These are phyloP conservation scores for Colletotrichum phormii DNA, from an alignment of 2,329 filamentous ascomycete genomes.

Conservation along the genomic window DNA sequence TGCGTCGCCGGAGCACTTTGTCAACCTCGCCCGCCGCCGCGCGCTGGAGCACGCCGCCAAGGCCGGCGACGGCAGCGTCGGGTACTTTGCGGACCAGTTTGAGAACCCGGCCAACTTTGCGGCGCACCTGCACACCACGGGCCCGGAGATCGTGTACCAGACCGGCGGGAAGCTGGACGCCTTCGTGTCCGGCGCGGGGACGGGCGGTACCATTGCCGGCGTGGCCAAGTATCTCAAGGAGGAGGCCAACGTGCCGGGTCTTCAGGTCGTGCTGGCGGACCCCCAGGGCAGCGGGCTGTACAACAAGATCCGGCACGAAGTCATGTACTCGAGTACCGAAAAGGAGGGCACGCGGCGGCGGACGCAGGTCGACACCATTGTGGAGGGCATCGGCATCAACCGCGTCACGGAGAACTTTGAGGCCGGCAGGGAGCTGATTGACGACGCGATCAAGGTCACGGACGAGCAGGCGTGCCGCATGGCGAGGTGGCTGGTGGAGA, in stretches of 20 bases:
- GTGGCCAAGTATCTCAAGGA: constrained; percentile 87
- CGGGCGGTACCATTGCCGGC: constrained; percentile 92
- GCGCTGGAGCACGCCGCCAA: constrained; percentile 78
- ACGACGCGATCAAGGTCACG: constrained; percentile 89
- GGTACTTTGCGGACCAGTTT: constrained; percentile 97
- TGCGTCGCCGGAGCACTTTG: constrained; percentile 92
- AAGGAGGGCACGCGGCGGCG: constrained; percentile 89
- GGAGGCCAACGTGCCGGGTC: constrained; percentile 62
- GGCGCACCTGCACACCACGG: constrained; percentile 85
- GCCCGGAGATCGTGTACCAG: constrained; percentile 89
- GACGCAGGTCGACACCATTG: constrained; percentile 93
- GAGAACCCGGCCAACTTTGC: constrained; percentile 90
- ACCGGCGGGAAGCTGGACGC: constrained; percentile 81
- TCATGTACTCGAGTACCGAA: constrained; percentile 94
- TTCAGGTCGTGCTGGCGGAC: constrained; percentile 87
- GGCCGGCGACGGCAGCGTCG: constrained; percentile 71
- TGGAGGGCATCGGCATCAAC: constrained; percentile 96
- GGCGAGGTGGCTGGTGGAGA: constrained; percentile 96
- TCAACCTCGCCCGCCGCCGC: constrained; percentile 86
- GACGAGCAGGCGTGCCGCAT: constrained; percentile 91
- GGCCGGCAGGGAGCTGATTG: constrained; percentile 84
- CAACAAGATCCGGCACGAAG: constrained; percentile 91
- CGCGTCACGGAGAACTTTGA: constrained; percentile 95
- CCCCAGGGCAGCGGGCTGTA: constrained; percentile 94
- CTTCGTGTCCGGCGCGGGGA: constrained; percentile 94